These are phyloP conservation scores for Termitomyces heimii DNA, from an alignment of 768 basidiomycete species.

Conservation along the genomic window DNA sequence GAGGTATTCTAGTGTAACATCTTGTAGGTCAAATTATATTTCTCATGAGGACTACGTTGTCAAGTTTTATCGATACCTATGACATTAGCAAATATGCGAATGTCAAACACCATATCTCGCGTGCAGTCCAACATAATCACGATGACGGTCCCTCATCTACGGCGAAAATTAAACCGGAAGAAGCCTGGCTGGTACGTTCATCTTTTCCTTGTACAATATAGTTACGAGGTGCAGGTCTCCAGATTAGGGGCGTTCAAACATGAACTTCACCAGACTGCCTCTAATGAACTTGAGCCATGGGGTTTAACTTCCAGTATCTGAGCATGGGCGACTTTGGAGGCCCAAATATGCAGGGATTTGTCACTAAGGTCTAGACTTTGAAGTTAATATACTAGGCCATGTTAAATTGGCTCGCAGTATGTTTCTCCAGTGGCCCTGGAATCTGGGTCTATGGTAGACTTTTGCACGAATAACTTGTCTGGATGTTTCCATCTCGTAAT, in stretches of 20 bases:
- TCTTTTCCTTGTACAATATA: background rate
- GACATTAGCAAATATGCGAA: background rate
- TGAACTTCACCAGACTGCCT: background rate
- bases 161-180: background rate
- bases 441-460: background rate
- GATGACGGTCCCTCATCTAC: background rate
- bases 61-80: background rate
- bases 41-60: background rate
- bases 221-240: background rate
- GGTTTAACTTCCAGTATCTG: background rate
- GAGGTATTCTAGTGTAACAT: slow-evolving; percentile 1
- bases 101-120: background rate
- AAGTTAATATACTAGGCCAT: background rate
- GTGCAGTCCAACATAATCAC: background rate
- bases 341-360: background rate
- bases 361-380: background rate
- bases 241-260: background rate
- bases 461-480: background rate
- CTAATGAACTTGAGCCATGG: background rate
- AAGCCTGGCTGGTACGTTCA: background rate
- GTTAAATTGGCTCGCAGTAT: background rate
- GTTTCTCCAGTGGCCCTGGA: background rate
- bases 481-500: background rate
- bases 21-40: background rate
- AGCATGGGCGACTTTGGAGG: background rate